These are phyloP conservation scores for Picea mariana DNA, from an alignment of 83 land plant species.

Conservation along the genomic window DNA sequence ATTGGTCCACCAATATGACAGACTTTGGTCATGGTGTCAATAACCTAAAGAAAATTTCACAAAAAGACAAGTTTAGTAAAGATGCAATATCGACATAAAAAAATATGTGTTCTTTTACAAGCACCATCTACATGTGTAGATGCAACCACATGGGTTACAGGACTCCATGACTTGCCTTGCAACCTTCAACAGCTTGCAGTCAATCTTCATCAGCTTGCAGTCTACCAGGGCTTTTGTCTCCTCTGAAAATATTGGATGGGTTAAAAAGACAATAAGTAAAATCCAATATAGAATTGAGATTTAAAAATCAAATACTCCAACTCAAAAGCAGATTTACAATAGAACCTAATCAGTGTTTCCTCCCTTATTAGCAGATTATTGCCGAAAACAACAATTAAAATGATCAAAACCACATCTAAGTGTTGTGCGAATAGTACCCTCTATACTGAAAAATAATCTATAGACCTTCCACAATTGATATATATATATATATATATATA, in stretches of 20 bases:
- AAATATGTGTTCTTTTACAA: constrained; percentile 67
- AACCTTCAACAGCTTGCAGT: too few species aligned
- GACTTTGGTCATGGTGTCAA: constrained; percentile 16
- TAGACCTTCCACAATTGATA: too few species aligned
- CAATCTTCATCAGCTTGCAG: not conserved
- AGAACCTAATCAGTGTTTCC: not conserved
- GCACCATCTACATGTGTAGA: constrained; percentile 63
- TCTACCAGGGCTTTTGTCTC: not conserved
- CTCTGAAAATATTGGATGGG: not conserved
- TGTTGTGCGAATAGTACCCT: too few species aligned
- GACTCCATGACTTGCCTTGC: constrained; percentile 30
- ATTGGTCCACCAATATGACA: constrained; percentile 51
- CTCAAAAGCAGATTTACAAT: not conserved
- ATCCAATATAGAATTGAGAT: not conserved
- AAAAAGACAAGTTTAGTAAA: not conserved
- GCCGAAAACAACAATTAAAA: not conserved
- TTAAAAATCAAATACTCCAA: too few species aligned
- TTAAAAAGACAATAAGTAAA: not conserved
- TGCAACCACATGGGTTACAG: constrained; percentile 22
- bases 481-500: too few species aligned
- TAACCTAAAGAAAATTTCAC: too few species aligned
- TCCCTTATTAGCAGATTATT: not conserved
- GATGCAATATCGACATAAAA: constrained; percentile 59
- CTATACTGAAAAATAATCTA: too few species aligned
- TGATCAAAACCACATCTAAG: too few species aligned